phyloP scores from a whole-genome alignment of 2,329 filamentous ascomycete species.

The Aspergillus phoenicis region DNA sequence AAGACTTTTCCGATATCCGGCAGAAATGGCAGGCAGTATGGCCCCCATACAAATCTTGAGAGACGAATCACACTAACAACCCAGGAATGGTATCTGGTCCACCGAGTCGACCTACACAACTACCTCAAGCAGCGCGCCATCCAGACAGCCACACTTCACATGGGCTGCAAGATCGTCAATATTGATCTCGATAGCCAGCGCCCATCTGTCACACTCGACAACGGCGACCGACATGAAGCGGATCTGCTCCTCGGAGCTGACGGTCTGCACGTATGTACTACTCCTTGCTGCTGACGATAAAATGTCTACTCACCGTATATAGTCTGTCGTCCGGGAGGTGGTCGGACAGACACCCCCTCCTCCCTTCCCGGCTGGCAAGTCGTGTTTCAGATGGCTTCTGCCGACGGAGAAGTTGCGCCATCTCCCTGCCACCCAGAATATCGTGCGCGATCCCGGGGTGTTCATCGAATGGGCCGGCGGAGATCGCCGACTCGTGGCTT shows the following conservation, averaged over 20 bases:
- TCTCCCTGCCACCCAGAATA: conserved; percentile 12
- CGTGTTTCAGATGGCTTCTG: conserved; percentile 32
- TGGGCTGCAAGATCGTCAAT: conserved; percentile 24
- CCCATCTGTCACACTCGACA: conserved; percentile 23
- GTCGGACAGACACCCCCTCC: conserved; percentile 22
- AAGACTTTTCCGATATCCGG: conserved; percentile 21
- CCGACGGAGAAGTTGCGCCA: conserved; percentile 20
- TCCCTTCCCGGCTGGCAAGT: conserved; percentile 27
- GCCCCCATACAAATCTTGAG: not conserved
- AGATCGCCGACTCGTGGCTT: conserved; percentile 50
- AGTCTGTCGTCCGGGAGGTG: conserved; percentile 27
- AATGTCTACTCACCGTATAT: not conserved
- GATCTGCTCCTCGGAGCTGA: conserved; percentile 32
- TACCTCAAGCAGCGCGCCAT: conserved; percentile 37
- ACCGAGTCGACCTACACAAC: conserved; percentile 49
- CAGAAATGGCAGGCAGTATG: conserved; percentile 29
- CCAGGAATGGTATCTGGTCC: conserved; percentile 38
- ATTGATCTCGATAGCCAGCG: conserved; percentile 19
- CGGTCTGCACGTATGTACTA: conserved; percentile 25
- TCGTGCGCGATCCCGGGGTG: conserved; percentile 32
- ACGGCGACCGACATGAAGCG: conserved; percentile 23
- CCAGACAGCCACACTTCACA: conserved; percentile 26
- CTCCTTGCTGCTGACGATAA: too few relatives aligned
- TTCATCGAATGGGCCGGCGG: conserved; percentile 47
- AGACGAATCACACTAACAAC: not conserved